phyloP scores from a whole-genome alignment of 2,329 filamentous ascomycete species.

The Uncinocarpus reesii region DNA sequence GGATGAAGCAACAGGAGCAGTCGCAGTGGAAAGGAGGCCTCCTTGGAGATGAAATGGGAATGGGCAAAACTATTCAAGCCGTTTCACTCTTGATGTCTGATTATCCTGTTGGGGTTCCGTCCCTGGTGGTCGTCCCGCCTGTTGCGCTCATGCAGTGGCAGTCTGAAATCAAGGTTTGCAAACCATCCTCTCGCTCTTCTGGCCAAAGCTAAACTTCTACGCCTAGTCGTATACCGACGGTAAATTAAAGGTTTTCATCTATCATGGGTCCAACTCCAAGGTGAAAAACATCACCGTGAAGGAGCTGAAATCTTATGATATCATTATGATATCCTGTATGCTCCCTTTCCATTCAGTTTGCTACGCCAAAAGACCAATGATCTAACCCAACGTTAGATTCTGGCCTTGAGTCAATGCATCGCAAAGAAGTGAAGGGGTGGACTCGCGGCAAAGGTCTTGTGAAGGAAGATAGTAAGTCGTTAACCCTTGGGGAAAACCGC shows the following conservation, averaged over 20 bases:
- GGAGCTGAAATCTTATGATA: constrained; percentile 71
- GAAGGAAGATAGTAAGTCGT: constrained; percentile 55
- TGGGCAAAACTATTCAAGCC: constrained; percentile 97
- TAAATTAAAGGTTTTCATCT: constrained; percentile 79
- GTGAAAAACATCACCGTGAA: constrained; percentile 64
- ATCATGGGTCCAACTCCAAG: constrained; percentile 76
- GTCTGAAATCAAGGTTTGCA: constrained; percentile 58
- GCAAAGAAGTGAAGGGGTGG: constrained; percentile 87
- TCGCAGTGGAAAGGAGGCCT: constrained; percentile 78
- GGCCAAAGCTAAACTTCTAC: constrained; percentile 8
- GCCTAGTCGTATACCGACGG: constrained; percentile 61
- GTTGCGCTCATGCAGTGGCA: constrained; percentile 96
- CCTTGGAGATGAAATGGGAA: constrained; percentile 95
- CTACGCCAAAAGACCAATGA: not conserved
- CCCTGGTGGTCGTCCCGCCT: constrained; percentile 80
- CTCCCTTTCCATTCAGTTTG: constrained; percentile 21
- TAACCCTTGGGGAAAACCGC: not conserved
- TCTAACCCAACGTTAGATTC: constrained; percentile 31
- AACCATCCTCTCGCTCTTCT: not conserved
- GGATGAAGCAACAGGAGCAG: constrained; percentile 88
- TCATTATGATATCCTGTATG: constrained; percentile 96
- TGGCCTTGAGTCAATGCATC: constrained; percentile 77
- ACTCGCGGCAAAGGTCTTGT: constrained; percentile 66
- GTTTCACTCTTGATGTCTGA: constrained; percentile 98
- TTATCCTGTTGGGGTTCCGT: constrained; percentile 71